A percentile compares a stretch with the other conserved stretches of the same genome.
Conservation (phyloP, 768 basidiomycete species). For the Scleroderma bovista region DNA sequence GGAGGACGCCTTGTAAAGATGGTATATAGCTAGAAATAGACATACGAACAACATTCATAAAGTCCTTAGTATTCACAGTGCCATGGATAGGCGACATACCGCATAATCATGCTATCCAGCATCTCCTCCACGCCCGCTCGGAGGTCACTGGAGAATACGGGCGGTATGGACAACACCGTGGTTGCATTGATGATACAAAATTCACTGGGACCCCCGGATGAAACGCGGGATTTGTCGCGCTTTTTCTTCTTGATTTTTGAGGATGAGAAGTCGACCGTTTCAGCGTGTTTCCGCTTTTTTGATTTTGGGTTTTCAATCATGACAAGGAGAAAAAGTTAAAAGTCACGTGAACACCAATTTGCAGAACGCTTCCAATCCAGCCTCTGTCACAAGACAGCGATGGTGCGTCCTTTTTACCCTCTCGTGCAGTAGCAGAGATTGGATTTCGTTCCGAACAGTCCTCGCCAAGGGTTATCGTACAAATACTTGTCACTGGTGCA, state of each 20-base stretch:
- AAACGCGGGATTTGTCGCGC: constrained; percentile 23
- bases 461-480: constrained; percentile 70
- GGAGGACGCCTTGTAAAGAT: constrained; percentile 79
- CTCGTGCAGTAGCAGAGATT: no score
- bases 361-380: not conserved
- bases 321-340: not conserved
- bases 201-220: constrained; percentile 34
- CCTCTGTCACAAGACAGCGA: not conserved
- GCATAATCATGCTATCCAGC: constrained; percentile 93
- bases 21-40: constrained; percentile 66
- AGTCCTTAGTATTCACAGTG: constrained; percentile 5
- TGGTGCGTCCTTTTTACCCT: not conserved
- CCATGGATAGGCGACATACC: constrained; percentile 43
- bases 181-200: constrained; percentile 62
- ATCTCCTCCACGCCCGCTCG: constrained; percentile 77
- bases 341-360: not conserved
- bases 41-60: constrained; percentile 1
- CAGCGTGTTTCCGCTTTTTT: constrained; percentile 49
- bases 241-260: constrained; percentile 34
- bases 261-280: constrained; percentile 9
- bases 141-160: constrained; percentile 73
- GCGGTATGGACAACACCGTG: constrained; percentile 71
- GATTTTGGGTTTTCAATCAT: constrained; percentile 1
- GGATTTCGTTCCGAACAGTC: constrained; percentile 42
- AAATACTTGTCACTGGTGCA: constrained; percentile 70